Conservation (phyloP, 257 asterid species). For the Solanum bulbocastanum region DNA sequence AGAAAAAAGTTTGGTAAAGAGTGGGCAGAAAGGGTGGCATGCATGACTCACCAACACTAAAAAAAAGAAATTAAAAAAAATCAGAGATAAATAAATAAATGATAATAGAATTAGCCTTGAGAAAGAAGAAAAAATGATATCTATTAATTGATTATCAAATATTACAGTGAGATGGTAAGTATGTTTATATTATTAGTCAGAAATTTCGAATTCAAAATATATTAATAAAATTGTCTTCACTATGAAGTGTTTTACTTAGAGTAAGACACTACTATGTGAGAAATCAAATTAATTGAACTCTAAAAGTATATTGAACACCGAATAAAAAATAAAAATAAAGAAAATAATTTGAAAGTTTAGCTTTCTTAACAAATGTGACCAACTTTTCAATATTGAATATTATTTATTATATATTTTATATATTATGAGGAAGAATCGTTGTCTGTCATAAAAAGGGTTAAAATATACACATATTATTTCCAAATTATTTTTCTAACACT, state of each 20-base stretch:
- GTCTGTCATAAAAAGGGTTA: background rate
- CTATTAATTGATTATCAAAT: background rate
- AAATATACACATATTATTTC: background rate
- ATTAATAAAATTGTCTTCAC: rapidly evolving
- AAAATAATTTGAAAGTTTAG: background rate
- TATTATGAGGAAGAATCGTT: constrained; percentile 8
- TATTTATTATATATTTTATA: background rate
- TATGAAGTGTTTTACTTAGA: background rate
- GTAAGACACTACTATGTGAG: rapidly evolving
- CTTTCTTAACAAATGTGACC: constrained; percentile 11
- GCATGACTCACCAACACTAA: constrained; percentile 11
- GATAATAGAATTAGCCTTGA: background rate
- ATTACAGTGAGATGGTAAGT: background rate
- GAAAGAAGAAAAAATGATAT: background rate
- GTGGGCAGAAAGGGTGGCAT: constrained; percentile 11
- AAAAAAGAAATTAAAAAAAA: background rate
- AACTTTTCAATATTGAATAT: constrained; percentile 22
- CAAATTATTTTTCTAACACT: background rate
- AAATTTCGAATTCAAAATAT: background rate
- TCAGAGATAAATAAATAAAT: background rate
- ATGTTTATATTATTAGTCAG: background rate
- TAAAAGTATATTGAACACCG: rapidly evolving
- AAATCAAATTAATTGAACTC: background rate
- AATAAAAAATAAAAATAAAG: background rate
- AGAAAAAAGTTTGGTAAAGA: constrained; percentile 9